phyloP scores from a whole-genome alignment of 2,329 filamentous ascomycete species.

The Aspergillus latus region DNA sequence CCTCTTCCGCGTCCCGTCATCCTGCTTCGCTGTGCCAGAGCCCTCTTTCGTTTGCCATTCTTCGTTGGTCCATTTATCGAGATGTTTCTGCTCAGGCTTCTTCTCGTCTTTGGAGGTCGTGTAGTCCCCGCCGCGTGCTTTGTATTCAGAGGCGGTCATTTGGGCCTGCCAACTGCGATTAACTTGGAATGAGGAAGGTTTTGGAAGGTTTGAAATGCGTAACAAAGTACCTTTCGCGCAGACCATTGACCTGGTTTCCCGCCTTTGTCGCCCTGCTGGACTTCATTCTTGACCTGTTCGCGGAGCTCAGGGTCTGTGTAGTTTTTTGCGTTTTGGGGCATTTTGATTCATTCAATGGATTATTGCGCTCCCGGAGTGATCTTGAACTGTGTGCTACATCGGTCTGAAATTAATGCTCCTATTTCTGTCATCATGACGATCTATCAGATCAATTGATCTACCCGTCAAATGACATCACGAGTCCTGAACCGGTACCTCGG shows the following conservation, averaged over 20 bases:
- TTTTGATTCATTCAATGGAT: background rate
- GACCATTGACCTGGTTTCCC: constrained; percentile 52
- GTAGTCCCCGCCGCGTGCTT: constrained; percentile 49
- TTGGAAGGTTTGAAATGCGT: background rate
- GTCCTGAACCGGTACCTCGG: background rate
- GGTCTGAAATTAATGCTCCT: background rate
- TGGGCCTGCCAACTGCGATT: constrained; percentile 35
- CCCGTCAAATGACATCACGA: background rate
- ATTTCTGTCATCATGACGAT: background rate
- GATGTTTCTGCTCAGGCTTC: constrained; percentile 46
- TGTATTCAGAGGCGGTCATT: constrained; percentile 50
- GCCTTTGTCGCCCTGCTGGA: constrained; percentile 48
- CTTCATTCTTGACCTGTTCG: constrained; percentile 49
- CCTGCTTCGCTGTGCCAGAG: constrained; percentile 44
- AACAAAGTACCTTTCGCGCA: constrained; percentile 43
- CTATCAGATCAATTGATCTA: background rate
- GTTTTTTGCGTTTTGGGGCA: constrained; percentile 41
- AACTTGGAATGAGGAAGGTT: background rate
- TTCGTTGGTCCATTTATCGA: constrained; percentile 50
- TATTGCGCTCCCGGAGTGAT: background rate
- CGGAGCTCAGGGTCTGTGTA: constrained; percentile 50
- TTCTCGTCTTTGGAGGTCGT: constrained; percentile 47
- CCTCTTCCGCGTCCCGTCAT: constrained; percentile 46
- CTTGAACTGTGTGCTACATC: background rate
- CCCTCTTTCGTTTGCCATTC: constrained; percentile 54